A percentile compares a stretch with the other conserved stretches of the same genome.
Conservation (phyloP, 345 rosid species). For the Salix purpurea region DNA sequence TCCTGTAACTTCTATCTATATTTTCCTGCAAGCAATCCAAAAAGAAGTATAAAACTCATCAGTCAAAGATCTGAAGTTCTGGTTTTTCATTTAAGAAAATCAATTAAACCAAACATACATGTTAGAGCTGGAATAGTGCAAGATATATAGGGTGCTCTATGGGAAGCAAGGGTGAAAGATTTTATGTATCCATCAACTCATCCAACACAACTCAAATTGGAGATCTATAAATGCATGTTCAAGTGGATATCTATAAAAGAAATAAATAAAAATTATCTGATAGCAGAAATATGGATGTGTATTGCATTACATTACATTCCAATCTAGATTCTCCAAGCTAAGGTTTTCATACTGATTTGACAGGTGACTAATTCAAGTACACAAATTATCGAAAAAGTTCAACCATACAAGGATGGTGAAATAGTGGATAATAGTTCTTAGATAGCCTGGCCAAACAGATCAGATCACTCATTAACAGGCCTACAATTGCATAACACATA, state of each 20-base stretch:
- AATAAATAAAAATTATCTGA: slow-evolving; percentile 1
- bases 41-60: slow-evolving; percentile 2
- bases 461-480: not conserved
- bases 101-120: not conserved
- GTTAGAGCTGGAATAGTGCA: not conserved
- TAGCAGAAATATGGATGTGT: not conserved
- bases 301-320: not conserved
- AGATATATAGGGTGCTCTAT: not conserved
- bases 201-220: not conserved
- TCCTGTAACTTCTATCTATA: slow-evolving; percentile 28
- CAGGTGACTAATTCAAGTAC: not conserved
- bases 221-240: not conserved
- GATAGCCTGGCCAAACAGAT: not conserved
- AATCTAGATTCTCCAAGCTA: not conserved
- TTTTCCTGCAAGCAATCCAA: slow-evolving; percentile 52
- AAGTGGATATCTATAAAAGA: not conserved
- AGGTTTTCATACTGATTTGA: not conserved
- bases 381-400: not conserved
- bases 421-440: not conserved
- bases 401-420: slow-evolving; percentile 2
- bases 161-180: not conserved
- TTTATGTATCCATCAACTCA: not conserved
- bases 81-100: not conserved
- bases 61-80: slow-evolving; percentile 3
- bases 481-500: not conserved